A percentile compares a stretch with the other conserved stretches of the same genome.
These are phyloP conservation scores for Citropsis articulata DNA, from an alignment of 345 rosid genomes.

Conservation along the genomic window DNA sequence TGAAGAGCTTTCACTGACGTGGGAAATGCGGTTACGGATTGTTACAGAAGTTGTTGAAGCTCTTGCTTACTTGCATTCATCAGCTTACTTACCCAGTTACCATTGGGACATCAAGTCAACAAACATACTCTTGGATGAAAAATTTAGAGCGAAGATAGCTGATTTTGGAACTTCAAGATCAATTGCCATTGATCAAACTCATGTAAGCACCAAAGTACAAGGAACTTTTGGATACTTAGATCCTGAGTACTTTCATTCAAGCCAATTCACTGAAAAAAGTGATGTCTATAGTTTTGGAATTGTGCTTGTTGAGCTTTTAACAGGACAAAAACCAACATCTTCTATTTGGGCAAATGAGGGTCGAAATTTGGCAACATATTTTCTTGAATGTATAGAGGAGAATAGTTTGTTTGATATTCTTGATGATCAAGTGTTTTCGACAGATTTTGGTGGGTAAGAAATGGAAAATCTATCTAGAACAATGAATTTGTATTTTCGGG, in stretches of 20 bases:
- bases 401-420: neutral
- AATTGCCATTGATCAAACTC: slow-evolving; percentile 2
- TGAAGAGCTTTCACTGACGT: neutral
- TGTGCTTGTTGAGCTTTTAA: slow-evolving; percentile 12
- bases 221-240: slow-evolving; percentile 10
- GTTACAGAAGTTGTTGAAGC: neutral
- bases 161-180: slow-evolving; percentile 10
- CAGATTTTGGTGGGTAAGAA: no score
- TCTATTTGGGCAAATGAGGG: neutral
- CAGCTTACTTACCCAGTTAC: neutral
- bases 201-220: neutral
- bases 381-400: neutral
- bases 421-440: no score
- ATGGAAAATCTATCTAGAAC: no score
- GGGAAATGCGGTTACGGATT: neutral
- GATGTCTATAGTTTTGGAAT: slow-evolving; percentile 7
- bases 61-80: slow-evolving; percentile 5
- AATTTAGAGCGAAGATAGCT: neutral
- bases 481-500: no score
- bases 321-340: neutral
- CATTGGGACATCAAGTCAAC: slow-evolving; percentile 5
- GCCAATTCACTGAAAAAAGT: slow-evolving; percentile 3
- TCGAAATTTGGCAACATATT: neutral
- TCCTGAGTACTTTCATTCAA: neutral
- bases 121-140: slow-evolving; percentile 10